phyloP scores from a whole-genome alignment of 2,329 filamentous ascomycete species.

The Aspergillus fructus region DNA sequence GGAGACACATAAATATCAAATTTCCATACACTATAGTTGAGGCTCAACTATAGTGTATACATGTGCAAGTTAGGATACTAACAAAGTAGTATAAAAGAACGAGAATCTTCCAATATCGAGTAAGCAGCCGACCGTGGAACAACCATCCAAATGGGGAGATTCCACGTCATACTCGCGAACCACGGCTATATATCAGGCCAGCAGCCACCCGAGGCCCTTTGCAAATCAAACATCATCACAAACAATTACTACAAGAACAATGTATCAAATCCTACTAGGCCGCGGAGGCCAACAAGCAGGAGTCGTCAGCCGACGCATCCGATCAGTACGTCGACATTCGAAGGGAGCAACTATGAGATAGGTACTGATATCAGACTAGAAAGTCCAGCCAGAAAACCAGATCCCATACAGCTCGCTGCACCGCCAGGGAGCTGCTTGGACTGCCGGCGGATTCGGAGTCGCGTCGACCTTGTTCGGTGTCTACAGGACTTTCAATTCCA shows the following conservation, averaged over 20 bases:
- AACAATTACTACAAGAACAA: background rate
- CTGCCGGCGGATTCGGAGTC: conserved; percentile 7
- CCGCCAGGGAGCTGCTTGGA: conserved; percentile 8
- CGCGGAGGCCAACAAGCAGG: conserved; percentile 4
- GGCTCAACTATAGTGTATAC: too few species aligned
- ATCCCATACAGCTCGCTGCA: conserved; percentile 8
- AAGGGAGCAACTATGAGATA: background rate
- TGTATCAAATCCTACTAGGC: conserved; percentile 13
- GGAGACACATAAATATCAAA: too few species aligned
- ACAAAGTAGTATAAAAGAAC: background rate
- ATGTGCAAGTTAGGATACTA: background rate
- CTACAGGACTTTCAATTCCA: conserved; percentile 7
- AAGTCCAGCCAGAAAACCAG: background rate
- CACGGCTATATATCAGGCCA: background rate
- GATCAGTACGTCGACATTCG: background rate
- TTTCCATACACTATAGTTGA: too few species aligned
- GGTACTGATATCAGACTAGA: background rate
- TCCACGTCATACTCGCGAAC: background rate
- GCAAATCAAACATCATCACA: background rate
- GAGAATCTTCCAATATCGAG: background rate
- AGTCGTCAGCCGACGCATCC: conserved; percentile 1
- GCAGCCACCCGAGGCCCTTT: background rate
- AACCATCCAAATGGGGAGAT: background rate
- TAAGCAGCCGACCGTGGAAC: background rate
- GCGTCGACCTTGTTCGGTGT: conserved; percentile 13